Evolutionary conservation across 1,139 yeast species (phyloP).

Genomic region (Insectozyma bohioensis): DNA sequence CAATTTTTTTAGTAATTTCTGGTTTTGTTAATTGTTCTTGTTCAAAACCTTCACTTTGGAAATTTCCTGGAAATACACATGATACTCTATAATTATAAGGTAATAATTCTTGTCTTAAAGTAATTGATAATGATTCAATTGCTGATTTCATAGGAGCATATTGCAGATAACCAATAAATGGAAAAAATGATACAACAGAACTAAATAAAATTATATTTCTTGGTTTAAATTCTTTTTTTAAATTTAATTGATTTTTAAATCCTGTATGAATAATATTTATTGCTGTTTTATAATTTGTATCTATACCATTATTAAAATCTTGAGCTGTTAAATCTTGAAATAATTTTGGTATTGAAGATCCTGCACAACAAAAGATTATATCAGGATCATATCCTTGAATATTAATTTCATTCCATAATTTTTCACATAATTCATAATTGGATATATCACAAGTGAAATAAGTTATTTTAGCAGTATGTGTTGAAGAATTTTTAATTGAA

Average conservation of each 20-base stretch:
- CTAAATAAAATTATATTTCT: conserved; percentile 77
- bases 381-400: conserved; percentile 53
- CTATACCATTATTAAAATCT: conserved; percentile 62
- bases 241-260: conserved; percentile 35
- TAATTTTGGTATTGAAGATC: conserved; percentile 77
- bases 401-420: conserved; percentile 31
- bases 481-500: conserved; percentile 5
- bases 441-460: conserved; percentile 70
- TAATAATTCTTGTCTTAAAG: conserved; percentile 77
- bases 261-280: conserved; percentile 67
- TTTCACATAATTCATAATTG: conserved; percentile 47
- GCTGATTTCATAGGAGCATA: conserved; percentile 92
- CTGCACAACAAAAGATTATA: conserved; percentile 82
- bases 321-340: conserved; percentile 63
- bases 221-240: conserved; percentile 17
- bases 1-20: conserved; percentile 73
- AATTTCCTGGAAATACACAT: conserved; percentile 82
- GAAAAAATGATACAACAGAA: conserved; percentile 78
- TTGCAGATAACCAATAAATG: conserved; percentile 87
- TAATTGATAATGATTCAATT: conserved; percentile 67
- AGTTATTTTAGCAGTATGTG: conserved; percentile 31
- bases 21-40: conserved; percentile 88
- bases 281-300: conserved; percentile 72
- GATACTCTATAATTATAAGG: conserved; percentile 64
- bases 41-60: conserved; percentile 81